A percentile compares a stretch with the other conserved stretches of the same genome.
Conservation (phyloP, 495 filamentous ascomycete species). For the Aspergillus indologenus region DNA sequence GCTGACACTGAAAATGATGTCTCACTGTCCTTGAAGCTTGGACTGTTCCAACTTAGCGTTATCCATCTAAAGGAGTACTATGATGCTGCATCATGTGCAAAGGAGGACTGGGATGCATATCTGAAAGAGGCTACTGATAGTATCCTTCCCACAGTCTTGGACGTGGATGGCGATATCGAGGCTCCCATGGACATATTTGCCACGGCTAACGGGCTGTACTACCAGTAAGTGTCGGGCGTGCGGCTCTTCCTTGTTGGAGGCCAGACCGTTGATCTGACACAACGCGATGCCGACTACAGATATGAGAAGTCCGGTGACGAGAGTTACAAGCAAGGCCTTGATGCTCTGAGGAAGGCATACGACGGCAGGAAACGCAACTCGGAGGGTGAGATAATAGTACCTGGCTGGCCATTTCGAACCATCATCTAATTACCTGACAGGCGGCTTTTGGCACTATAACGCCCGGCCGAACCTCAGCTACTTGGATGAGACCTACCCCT, state of each 20-base stretch:
- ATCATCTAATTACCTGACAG: conserved; percentile 13
- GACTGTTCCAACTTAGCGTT: conserved; percentile 37
- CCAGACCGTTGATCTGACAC: not conserved
- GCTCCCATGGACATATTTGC: conserved; percentile 40
- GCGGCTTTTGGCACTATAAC: conserved; percentile 53
- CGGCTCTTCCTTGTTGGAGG: not conserved
- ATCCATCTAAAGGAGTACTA: conserved; percentile 31
- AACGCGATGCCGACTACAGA: not conserved
- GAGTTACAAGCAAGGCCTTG: conserved; percentile 39
- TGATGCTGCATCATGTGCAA: conserved; percentile 9
- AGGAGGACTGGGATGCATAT: conserved; percentile 19
- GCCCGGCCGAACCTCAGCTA: conserved; percentile 57
- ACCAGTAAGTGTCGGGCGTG: conserved; percentile 17
- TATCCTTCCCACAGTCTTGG: conserved; percentile 24
- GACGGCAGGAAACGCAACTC: conserved; percentile 46
- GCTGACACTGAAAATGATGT: conserved; percentile 18
- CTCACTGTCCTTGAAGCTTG: conserved; percentile 38
- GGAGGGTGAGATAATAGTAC: conserved; percentile 9
- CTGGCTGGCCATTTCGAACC: not conserved
- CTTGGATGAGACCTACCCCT: conserved; percentile 55
- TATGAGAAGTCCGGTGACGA: conserved; percentile 28
- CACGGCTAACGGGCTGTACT: conserved; percentile 37
- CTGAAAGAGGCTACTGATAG: conserved; percentile 25
- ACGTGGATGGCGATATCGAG: conserved; percentile 33
- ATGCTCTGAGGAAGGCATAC: conserved; percentile 45